A percentile compares a stretch with the other conserved stretches of the same genome.
phyloP scores from a whole-genome alignment of 371 early-diverging fungal genomes.

The Rhizopus delemar region DNA sequence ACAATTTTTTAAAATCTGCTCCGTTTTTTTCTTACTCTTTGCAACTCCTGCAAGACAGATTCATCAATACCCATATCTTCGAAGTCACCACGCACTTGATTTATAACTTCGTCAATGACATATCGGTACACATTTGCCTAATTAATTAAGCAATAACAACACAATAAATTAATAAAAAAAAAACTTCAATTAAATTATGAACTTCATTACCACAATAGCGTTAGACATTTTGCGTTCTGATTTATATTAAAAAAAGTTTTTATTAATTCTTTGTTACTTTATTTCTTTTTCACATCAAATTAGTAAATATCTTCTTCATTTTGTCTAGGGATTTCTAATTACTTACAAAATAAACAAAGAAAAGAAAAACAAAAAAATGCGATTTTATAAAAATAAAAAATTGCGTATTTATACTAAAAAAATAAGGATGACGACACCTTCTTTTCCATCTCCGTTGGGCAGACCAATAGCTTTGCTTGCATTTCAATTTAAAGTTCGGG shows the following conservation, averaged over 20 bases:
- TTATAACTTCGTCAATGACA: constrained; percentile 94
- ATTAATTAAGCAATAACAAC: neutral
- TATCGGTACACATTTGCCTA: constrained; percentile 80
- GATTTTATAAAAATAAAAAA: constrained; percentile 3
- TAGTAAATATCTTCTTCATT: neutral
- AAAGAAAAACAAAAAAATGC: constrained; percentile 2
- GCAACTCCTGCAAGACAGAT: constrained; percentile 81
- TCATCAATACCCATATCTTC: constrained; percentile 90
- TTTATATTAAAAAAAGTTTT: constrained; percentile 1
- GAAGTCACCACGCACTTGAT: constrained; percentile 86
- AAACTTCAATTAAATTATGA: constrained; percentile 2
- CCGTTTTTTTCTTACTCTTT: constrained; percentile 61
- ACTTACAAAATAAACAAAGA: constrained; percentile 4
- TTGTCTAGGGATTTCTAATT: neutral
- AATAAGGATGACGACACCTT: neutral
- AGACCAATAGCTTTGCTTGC: too few relatives aligned
- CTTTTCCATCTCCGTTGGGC: neutral
- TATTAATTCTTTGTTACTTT: neutral
- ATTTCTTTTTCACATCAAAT: neutral
- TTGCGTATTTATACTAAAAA: constrained; percentile 3
- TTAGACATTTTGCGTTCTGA: constrained; percentile 37
- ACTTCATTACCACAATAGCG: constrained; percentile 43
- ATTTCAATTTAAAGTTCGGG: too few relatives aligned
- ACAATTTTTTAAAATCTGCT: neutral
- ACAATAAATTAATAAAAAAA: neutral